Base-by-base conservation (phyloP, 306 rosid genomes). In the Ochetophila trinervis region DNA sequence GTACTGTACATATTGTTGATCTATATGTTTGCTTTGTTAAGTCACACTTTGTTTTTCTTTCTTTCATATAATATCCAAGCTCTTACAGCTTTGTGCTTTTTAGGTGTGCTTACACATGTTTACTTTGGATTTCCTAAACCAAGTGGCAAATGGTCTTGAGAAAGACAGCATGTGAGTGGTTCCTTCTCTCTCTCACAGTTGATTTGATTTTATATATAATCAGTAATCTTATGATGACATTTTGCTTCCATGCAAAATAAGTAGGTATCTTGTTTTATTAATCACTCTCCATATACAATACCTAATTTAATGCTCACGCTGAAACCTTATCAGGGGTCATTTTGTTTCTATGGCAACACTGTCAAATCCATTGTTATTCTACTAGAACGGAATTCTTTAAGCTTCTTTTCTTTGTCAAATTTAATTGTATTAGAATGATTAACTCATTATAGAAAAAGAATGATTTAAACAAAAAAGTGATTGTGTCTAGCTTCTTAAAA, bases 31-130 rank as follows among this genome's bases (percentile, higher is more conserved):
- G 47, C 62, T 65, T 57, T 50, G 48, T 30, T 48, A 10, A 15
- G 13, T 9, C 8, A 2, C 12, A 40, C 12, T 9, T 45, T 8
- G 64, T 40, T 11, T 19, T 60, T 17, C 11, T 19, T n/a, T 19
- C 24, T 60, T 60, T 24, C 20, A 17, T 22, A 15, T 19, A 6
- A n/a, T 4, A 24, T 8, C 53, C 48, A 13, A 72, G 66, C 77
- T 62, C 76, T 64, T 54, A 68, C 44, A 23, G 45, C 63, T 21
- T 72, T 75, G 66, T 65, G 62, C 59, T 63, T 80, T 80, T 74
- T 90, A 91, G 98, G 96, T 88, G 67, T 94, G 99, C 86, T 79
- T 94, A 56, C 97, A 94, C 88, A 90, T 94, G 97, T 94, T 94
- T 73, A 90, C 90, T 48, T 55, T 94, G 76, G 99, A 94, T 78